Conservation (phyloP, 768 basidiomycete genomes). For the Hydnomerulius pinastri region DNA sequence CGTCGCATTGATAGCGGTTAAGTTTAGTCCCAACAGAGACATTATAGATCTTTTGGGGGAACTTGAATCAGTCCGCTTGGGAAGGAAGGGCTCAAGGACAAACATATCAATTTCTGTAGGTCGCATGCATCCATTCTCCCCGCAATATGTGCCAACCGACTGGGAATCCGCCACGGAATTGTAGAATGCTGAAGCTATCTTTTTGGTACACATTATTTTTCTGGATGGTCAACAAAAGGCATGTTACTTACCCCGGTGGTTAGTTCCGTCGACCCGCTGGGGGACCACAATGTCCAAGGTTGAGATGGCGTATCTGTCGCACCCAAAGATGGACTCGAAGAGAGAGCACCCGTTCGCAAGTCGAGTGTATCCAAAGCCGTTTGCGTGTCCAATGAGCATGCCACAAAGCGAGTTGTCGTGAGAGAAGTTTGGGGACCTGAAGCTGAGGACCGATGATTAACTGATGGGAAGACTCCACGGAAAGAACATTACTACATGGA, state of each 20-base stretch:
- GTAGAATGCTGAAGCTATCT: background rate
- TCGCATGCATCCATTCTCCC: no score
- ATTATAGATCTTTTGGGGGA: no score
- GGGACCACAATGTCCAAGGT: constrained; percentile 13
- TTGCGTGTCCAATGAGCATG: constrained; percentile 6
- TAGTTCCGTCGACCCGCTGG: background rate
- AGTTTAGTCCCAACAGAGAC: background rate
- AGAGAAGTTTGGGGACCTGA: background rate
- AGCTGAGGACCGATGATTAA: background rate
- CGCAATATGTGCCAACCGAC: no score
- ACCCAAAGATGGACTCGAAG: background rate
- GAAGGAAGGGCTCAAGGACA: no score
- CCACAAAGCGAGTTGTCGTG: constrained; percentile 6
- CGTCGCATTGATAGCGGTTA: background rate
- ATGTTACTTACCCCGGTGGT: background rate
- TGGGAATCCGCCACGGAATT: no score
- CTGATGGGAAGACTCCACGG: no score
- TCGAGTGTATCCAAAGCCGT: constrained; percentile 2
- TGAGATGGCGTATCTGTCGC: no score
- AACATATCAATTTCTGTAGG: no score
- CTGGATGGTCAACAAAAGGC: background rate
- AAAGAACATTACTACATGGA: no score
- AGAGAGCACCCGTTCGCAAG: background rate
- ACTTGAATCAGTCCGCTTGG: no score
- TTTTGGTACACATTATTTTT: no score